A percentile compares a stretch with the other conserved stretches of the same genome.
phyloP scores from a whole-genome alignment of 192 early-diverging fungal genomes.

The Gigaspora rosea region DNA sequence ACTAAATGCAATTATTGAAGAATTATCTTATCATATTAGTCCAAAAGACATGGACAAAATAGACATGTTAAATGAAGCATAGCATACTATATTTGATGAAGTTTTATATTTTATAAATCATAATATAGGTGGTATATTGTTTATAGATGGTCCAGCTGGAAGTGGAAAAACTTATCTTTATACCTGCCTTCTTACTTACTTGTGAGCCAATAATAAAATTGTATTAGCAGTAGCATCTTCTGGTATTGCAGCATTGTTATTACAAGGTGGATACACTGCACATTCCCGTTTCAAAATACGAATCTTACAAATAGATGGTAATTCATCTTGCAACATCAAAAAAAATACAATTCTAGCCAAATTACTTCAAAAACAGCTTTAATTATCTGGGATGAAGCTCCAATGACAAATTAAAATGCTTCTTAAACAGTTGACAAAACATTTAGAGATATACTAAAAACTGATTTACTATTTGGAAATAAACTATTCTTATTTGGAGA shows the following conservation, averaged over 20 bases:
- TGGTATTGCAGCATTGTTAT: background rate
- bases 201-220: background rate
- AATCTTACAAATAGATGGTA: background rate
- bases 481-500: constrained; percentile 21
- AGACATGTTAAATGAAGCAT: background rate
- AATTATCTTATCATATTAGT: background rate
- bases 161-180: background rate
- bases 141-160: background rate
- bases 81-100: background rate
- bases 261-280: background rate
- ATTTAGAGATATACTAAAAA: background rate
- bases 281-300: too few species aligned
- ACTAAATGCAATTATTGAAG: background rate
- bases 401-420: background rate
- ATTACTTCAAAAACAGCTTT: background rate
- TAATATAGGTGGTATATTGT: background rate
- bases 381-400: background rate
- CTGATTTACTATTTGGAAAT: background rate
- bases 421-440: background rate
- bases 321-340: background rate
- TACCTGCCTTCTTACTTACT: background rate
- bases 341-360: background rate
- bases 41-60: background rate
- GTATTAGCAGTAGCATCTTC: background rate
- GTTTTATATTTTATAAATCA: background rate